Evolutionary conservation across 257 asterid species (phyloP).

Genomic region (Catharanthus roseus): DNA sequence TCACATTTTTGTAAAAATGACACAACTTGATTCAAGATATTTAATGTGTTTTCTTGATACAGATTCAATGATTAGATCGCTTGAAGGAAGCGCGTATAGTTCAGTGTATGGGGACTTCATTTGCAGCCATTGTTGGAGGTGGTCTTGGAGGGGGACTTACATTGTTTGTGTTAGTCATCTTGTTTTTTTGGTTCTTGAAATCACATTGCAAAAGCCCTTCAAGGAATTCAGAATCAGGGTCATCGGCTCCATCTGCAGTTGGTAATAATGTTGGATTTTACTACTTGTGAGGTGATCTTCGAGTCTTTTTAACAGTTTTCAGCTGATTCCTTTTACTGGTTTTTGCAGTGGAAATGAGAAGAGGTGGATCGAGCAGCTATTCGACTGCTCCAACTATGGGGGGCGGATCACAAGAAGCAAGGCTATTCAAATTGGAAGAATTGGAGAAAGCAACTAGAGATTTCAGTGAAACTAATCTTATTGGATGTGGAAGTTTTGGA

Average conservation of each 20-base stretch:
- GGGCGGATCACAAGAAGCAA: slow-evolving; percentile 32
- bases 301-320: background rate
- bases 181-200: slow-evolving; percentile 28
- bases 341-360: slow-evolving; percentile 34
- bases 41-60: background rate
- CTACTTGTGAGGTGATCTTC: background rate
- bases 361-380: slow-evolving; percentile 24
- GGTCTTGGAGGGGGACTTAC: slow-evolving; percentile 43
- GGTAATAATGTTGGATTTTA: slow-evolving; percentile 41
- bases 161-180: slow-evolving; percentile 28
- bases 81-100: slow-evolving; percentile 12
- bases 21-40: slow-evolving; percentile 1
- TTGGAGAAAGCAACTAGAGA: slow-evolving; percentile 60
- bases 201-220: slow-evolving; percentile 25
- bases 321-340: slow-evolving; percentile 14
- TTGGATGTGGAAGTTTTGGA: slow-evolving; percentile 66
- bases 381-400: slow-evolving; percentile 18
- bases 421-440: slow-evolving; percentile 54
- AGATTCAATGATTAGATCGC: slow-evolving; percentile 38
- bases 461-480: slow-evolving; percentile 53
- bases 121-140: slow-evolving; percentile 50
- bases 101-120: slow-evolving; percentile 40
- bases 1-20: background rate
- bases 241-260: slow-evolving; percentile 67
- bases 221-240: slow-evolving; percentile 56